Conservation (phyloP, 345 rosid species). For the Orychophragmus violaceus region DNA sequence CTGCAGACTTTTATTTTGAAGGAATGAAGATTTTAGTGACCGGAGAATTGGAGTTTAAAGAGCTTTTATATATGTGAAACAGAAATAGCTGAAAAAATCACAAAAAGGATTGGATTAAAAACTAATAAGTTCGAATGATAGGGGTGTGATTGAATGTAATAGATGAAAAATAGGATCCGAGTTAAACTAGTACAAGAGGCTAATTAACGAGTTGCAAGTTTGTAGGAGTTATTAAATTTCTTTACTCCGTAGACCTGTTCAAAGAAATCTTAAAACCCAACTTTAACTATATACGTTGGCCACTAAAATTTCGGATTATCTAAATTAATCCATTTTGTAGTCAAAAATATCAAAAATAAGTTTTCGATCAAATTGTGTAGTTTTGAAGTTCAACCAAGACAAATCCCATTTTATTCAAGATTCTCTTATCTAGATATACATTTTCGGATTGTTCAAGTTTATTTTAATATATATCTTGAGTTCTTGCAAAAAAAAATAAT, state of each 20-base stretch:
- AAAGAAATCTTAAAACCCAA: neutral
- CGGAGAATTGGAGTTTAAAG: neutral
- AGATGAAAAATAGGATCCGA: conserved; percentile 3
- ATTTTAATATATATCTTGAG: too few relatives aligned
- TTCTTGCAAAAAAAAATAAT: too few relatives aligned
- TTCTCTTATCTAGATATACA: too few relatives aligned
- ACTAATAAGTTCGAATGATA: neutral
- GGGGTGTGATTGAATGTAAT: neutral
- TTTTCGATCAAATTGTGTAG: too few relatives aligned
- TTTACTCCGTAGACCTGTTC: neutral
- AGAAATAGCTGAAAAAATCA: neutral
- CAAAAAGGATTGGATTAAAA: neutral
- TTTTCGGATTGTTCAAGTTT: too few relatives aligned
- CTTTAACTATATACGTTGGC: neutral
- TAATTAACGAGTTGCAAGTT: conserved; percentile 35
- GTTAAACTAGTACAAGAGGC: neutral
- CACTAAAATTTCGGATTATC: neutral
- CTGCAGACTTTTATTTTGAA: neutral
- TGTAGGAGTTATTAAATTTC: conserved; percentile 28
- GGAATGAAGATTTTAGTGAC: neutral
- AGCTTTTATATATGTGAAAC: neutral
- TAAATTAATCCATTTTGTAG: neutral
- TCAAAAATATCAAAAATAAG: too few relatives aligned
- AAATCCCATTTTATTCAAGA: too few relatives aligned
- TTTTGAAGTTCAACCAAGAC: too few relatives aligned